Conservation (phyloP, 352 stramenopile species). For the Phytophthora multivora region DNA sequence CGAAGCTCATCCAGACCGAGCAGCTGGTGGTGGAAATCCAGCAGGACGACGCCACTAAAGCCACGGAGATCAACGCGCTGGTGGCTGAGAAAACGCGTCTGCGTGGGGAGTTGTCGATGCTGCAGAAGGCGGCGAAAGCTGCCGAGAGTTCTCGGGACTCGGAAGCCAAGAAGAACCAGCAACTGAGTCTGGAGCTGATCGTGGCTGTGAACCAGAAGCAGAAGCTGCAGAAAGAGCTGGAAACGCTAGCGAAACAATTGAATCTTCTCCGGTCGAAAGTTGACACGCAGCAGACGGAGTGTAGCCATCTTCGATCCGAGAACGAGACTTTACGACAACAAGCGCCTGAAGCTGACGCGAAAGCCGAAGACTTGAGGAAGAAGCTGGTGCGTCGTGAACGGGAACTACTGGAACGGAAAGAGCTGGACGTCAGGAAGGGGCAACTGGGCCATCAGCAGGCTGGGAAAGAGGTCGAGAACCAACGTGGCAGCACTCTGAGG, state of each 20-base stretch:
- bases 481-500: conserved; percentile 15
- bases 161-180: conserved; percentile 68
- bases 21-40: conserved; percentile 72
- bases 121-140: conserved; percentile 41
- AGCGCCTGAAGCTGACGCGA: conserved; percentile 16
- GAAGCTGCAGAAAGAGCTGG: conserved; percentile 41
- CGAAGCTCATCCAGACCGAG: conserved; percentile 62
- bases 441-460: conserved; percentile 49
- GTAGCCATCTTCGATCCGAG: conserved; percentile 16
- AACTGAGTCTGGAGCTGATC: conserved; percentile 72
- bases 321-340: conserved; percentile 26
- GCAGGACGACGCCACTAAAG: conserved; percentile 58
- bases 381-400: conserved; percentile 50
- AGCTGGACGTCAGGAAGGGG: conserved; percentile 33
- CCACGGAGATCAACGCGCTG: conserved; percentile 53
- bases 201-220: conserved; percentile 74
- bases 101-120: conserved; percentile 36
- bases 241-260: conserved; percentile 28
- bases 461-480: conserved; percentile 31
- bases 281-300: conserved; percentile 15
- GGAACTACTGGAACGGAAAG: conserved; percentile 50
- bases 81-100: conserved; percentile 48
- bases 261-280: conserved; percentile 21
- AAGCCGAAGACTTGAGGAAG: conserved; percentile 45
- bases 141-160: conserved; percentile 34